A percentile compares a stretch with the other conserved stretches of the same genome.
Conservation (phyloP, 257 asterid genomes). For the Verbascum thapsus region DNA sequence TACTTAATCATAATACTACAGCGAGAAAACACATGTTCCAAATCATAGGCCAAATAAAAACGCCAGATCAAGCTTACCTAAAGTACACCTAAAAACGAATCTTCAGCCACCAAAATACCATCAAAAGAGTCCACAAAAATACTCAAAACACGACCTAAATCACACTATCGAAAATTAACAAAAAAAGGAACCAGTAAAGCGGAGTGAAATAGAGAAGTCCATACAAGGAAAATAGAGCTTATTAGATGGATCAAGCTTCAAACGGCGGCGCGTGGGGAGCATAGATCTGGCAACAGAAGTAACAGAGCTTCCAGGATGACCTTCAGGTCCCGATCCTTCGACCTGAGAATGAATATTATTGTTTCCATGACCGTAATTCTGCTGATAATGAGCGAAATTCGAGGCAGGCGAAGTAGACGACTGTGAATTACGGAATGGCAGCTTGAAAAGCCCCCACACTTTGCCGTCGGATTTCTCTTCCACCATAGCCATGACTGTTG, state of each 20-base stretch:
- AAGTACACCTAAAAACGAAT: not conserved
- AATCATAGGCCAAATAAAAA: conserved; percentile 13
- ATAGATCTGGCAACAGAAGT: conserved; percentile 90
- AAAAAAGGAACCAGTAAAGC: not conserved
- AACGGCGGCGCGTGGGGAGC: conserved; percentile 81
- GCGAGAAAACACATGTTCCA: conserved; percentile 14
- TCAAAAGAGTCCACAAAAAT: conserved; percentile 11
- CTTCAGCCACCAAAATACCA: conserved; percentile 13
- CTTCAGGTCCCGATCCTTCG: conserved; percentile 64
- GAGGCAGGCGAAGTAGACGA: conserved; percentile 49
- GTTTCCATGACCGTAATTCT: conserved; percentile 56
- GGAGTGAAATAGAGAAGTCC: conserved; percentile 22
- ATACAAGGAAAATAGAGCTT: conserved; percentile 89
- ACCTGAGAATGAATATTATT: conserved; percentile 44
- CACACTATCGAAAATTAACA: not conserved
- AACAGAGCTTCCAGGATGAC: conserved; percentile 54
- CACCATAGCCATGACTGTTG: conserved; percentile 60
- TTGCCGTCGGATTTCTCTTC: conserved; percentile 65
- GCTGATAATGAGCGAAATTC: conserved; percentile 44
- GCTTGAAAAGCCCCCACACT: conserved; percentile 79
- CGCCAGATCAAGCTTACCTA: conserved; percentile 32
- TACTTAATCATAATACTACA: not conserved
- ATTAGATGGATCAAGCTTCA: conserved; percentile 92
- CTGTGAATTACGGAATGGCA: conserved; percentile 68
- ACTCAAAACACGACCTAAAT: not conserved